Percentiles rank a stretch among this genome's conserved stretches.
Evolutionary conservation across 176 grass and related monocot genomes (phyloP).

Genomic region (Melocanna baccifera): DNA sequence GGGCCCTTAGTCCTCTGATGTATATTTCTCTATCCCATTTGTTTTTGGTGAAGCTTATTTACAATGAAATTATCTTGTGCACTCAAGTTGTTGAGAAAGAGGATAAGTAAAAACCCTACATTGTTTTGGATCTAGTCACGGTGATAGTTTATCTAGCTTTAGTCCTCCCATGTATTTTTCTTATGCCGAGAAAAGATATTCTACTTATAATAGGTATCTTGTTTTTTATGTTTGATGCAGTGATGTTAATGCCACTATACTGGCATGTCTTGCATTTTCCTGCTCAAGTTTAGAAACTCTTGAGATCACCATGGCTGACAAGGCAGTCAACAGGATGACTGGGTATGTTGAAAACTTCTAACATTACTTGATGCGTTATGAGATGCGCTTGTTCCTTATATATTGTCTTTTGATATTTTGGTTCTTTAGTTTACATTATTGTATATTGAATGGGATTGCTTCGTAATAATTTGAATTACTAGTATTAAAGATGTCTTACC

Average conservation of each 20-base stretch:
- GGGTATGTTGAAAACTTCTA: constrained; percentile 51
- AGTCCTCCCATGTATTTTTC: constrained; percentile 9
- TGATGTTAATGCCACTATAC: constrained; percentile 67
- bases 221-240: constrained; percentile 52
- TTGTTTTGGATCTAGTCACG: background rate
- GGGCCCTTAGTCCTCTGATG: background rate
- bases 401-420: background rate
- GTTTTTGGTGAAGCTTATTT: background rate
- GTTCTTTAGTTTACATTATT: background rate
- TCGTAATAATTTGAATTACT: constrained; percentile 15
- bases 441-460: background rate
- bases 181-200: background rate
- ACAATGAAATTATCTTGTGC: background rate
- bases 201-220: constrained; percentile 8
- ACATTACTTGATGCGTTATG: background rate
- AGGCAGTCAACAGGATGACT: constrained; percentile 71
- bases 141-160: background rate
- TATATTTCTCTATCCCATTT: background rate
- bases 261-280: constrained; percentile 69
- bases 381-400: background rate
- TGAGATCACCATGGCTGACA: constrained; percentile 68
- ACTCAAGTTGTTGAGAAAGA: background rate
- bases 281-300: constrained; percentile 72
- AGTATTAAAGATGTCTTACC: background rate
- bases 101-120: background rate